Evolutionary conservation across 352 stramenopile species (phyloP), one percentile per base, ranked within the genome.

Genomic region (Phytophthora parvispora): DNA sequence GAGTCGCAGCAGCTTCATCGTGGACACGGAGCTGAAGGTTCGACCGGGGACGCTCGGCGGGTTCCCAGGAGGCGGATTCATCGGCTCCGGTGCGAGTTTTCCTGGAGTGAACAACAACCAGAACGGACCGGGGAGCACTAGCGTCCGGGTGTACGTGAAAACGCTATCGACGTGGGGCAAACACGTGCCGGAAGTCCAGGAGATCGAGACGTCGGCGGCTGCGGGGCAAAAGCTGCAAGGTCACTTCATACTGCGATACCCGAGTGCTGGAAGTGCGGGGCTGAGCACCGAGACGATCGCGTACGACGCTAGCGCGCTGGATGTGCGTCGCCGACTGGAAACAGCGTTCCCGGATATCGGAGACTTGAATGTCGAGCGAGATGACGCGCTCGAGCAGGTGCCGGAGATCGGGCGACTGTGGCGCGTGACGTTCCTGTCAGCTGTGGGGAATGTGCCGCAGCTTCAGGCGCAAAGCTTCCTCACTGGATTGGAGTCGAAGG

Each of bases 81-180:
- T 98, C 10, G 84, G 80, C 15, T 61, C 87, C 6, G 69, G 80
- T 28, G 45, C 75, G 27, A 77, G 40, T 48, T 58, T 53, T 49
- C 45, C 53, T 12, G 49, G 53, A 10, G 49, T 68, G 31, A 84
- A 84, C 51, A 98, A 98, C 72, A 99, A 99, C 60, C 77, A 92
- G 16, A 99, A 99, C 69, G 97, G 97, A 1, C 97, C 95, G 6
- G 97, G 97, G 9, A 98, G 94, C 62, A 65, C 88, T 9, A 98
- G 75, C 56, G 81, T 95, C 20, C 83, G 95, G 25, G 91, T 99
- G 20, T 98, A 98, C 42, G 74, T 98, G 12, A 96, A 98, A 42
- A 98, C 95, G 0, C 64, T 99, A 32, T 91, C 93, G 54, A 98
- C 93, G 13, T 90, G 64, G 40, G 94, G 79, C n/a, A 83, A 83